Base-by-base conservation (phyloP, 768 basidiomycete genomes). In the Leccinum subtestaceum region DNA sequence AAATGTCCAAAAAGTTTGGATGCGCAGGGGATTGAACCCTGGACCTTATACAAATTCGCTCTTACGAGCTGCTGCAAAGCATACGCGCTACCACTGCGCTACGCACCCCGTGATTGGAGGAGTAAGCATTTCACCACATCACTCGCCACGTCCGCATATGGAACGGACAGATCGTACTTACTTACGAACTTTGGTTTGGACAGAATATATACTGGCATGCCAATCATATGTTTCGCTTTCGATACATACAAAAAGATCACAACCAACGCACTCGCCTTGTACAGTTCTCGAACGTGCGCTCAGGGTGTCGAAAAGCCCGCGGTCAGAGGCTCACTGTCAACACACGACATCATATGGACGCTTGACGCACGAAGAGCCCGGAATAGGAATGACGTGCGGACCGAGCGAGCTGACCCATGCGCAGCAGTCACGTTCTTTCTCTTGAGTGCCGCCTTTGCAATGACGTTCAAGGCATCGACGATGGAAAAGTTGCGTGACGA, bases 1-100 rank as follows among this genome's bases (percentile, higher is more conserved):
- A 34, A 13, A 31, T 5, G 31, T 3, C 8, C 12, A 61, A 23
- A 23, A 23, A 23, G 23, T 65, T 61, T 65, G 75, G 75, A 76
- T 75, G 66, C 71, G 65, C 75, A 76, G 75, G 75, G 74, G 74
- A 75, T 75, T 75, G 74, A 75, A 75, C 74, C 74, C 74, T 74
- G 74, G 75, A 74, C 75, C 73, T 76, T 67, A 76, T 76, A 76
- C 75, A 76, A 60, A 29, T 63, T 57, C 53, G 53, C 61, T 66
- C 49, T 34, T 1, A 48, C 21, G 11, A 1, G 25, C 6, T 75
- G 75, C 75, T 76, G 75, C 75, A 76, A 76, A 76, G 75, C 75
- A 76, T 76, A 67, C 75, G 75, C 75, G 75, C 75, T 76, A 76
- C 75, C 75, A 76, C 67, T 68, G 67, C 65, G 67, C 68, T 70